Conservation (phyloP, 805 yeast species). For the Lachancea waltii region DNA sequence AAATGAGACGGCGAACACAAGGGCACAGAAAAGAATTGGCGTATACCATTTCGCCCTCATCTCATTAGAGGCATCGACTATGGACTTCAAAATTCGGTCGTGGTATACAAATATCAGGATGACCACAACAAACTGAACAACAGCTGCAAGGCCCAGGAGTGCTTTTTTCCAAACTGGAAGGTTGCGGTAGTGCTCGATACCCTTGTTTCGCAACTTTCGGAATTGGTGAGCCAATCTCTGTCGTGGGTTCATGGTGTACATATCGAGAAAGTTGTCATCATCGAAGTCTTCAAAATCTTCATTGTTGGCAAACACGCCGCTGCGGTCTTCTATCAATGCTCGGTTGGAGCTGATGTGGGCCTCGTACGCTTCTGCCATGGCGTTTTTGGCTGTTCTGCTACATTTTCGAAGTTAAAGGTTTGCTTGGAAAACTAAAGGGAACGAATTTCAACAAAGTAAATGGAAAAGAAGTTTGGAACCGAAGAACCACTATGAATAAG, state of each 20-base stretch:
- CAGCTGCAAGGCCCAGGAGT: constrained; percentile 12
- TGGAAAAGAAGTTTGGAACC: too few relatives aligned
- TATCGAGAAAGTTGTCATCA: constrained; percentile 29
- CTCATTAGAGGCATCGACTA: constrained; percentile 41
- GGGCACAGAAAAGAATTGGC: constrained; percentile 40
- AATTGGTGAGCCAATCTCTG: constrained; percentile 25
- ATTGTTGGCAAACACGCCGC: constrained; percentile 5
- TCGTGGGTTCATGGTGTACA: constrained; percentile 30
- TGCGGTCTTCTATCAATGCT: background rate
- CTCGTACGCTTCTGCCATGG: constrained; percentile 17
- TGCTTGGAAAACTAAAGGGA: too few relatives aligned
- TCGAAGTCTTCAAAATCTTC: constrained; percentile 22
- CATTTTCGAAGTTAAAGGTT: too few relatives aligned
- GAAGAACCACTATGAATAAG: too few relatives aligned
- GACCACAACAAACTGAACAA: constrained; percentile 14
- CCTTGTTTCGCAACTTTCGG: constrained; percentile 13
- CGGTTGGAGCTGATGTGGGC: constrained; percentile 12
- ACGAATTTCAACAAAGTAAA: too few relatives aligned
- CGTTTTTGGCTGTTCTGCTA: too few relatives aligned
- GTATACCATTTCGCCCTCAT: constrained; percentile 39
- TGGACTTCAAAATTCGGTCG: constrained; percentile 23
- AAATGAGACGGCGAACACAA: constrained; percentile 66
- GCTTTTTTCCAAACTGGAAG: constrained; percentile 24
- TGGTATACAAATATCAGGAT: constrained; percentile 24
- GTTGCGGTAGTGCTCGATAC: constrained; percentile 13